Percentiles rank a stretch among this genome's conserved stretches.
These are phyloP conservation scores for Mortierella sp. DNA, from an alignment of 371 early-diverging fungal genomes.

Conservation along the genomic window DNA sequence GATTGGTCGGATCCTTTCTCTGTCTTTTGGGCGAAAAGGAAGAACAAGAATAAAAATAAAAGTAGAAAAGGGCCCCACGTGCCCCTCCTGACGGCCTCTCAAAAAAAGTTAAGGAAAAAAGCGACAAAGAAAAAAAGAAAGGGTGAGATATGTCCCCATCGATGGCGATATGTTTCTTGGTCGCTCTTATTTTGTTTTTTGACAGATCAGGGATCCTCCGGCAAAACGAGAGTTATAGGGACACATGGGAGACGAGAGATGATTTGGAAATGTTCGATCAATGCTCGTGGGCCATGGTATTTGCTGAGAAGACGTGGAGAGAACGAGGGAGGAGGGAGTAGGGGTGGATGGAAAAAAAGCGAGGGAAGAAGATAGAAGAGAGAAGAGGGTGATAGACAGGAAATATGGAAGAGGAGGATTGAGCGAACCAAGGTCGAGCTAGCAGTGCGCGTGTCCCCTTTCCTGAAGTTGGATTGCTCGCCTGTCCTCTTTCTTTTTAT, in stretches of 20 bases:
- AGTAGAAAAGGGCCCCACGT: neutral
- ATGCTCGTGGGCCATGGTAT: slow-evolving; percentile 7
- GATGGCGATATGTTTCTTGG: neutral
- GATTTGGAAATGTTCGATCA: neutral
- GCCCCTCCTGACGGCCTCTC: neutral
- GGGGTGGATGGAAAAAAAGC: neutral
- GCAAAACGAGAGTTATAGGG: neutral
- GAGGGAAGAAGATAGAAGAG: neutral
- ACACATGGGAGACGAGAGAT: neutral
- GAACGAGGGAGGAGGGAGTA: neutral
- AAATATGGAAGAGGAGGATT: neutral
- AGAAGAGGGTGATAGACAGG: neutral
- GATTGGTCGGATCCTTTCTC: neutral
- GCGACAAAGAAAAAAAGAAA: neutral
- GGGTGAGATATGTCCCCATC: neutral
- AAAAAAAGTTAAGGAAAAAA: neutral
- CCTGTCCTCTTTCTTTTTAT: neutral
- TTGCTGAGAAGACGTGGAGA: slow-evolving; percentile 7
- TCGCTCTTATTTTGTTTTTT: neutral
- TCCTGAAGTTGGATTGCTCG: neutral
- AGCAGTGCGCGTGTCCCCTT: slow-evolving; percentile 8
- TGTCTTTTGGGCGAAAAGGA: neutral
- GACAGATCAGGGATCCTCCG: neutral
- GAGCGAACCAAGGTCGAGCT: slow-evolving; percentile 9
- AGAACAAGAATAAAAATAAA: neutral